Conservation (phyloP, 306 rosid genomes). For the Pyrus pyrifolia region DNA sequence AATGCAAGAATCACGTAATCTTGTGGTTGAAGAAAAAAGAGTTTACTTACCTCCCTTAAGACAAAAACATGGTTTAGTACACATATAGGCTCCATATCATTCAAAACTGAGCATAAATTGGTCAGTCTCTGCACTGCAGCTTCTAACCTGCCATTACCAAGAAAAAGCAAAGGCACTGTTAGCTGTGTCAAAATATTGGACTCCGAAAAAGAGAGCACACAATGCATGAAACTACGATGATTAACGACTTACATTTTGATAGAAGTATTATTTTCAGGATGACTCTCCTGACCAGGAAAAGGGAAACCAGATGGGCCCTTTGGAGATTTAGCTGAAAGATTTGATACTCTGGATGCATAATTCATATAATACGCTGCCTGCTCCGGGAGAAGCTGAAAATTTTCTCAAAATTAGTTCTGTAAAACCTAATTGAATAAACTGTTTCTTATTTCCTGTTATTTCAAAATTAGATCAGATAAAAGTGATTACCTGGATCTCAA, state of each 20-base stretch:
- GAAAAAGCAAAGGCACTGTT: not conserved
- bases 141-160: conserved; percentile 64
- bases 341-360: conserved; percentile 66
- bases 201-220: not conserved
- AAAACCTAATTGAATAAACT: conserved; percentile 17
- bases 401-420: conserved; percentile 29
- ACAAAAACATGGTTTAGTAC: conserved; percentile 92
- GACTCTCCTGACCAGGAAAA: conserved; percentile 94
- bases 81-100: conserved; percentile 99
- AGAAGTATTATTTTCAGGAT: conserved; percentile 84
- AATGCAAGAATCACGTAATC: not conserved
- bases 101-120: conserved; percentile 89
- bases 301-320: conserved; percentile 68
- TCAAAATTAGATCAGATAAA: conserved; percentile 4
- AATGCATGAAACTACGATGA: not conserved
- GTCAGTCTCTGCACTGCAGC: conserved; percentile 99
- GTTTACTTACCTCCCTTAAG: conserved; percentile 68
- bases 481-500: conserved; percentile 77
- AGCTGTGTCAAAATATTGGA: not conserved
- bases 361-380: conserved; percentile 92
- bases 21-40: not conserved
- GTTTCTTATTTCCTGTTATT: not conserved
- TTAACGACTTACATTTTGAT: conserved; percentile 69
- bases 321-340: conserved; percentile 73
- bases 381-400: conserved; percentile 90